phyloP scores from a whole-genome alignment of 805 yeast species.

The Metschnikowia amazonensis region DNA sequence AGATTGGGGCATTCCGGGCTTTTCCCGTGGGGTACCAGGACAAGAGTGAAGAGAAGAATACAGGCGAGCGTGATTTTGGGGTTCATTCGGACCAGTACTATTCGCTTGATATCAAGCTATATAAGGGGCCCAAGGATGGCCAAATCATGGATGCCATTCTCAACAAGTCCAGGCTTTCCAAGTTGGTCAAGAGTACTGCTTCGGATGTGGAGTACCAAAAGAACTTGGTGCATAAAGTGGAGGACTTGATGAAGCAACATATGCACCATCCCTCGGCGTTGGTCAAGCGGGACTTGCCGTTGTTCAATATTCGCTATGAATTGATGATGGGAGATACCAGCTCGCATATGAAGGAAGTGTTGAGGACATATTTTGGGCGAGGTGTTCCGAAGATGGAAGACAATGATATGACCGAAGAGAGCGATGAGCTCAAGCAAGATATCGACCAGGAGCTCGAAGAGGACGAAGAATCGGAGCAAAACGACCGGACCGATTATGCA shows the following conservation, averaged over 20 bases:
- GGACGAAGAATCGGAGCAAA: slow-evolving; percentile 6
- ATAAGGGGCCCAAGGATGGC: slow-evolving; percentile 50
- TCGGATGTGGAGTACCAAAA: slow-evolving; percentile 5
- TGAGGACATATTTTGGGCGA: slow-evolving; percentile 12
- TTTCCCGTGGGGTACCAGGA: slow-evolving; percentile 37
- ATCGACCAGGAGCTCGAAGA: slow-evolving; percentile 15
- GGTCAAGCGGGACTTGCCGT: not conserved
- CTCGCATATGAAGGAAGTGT: not conserved
- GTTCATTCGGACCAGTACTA: slow-evolving; percentile 69
- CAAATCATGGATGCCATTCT: slow-evolving; percentile 28
- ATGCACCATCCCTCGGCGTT: not conserved
- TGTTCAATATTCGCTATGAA: slow-evolving; percentile 7
- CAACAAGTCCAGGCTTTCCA: slow-evolving; percentile 24
- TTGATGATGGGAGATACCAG: not conserved
- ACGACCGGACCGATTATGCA: slow-evolving; percentile 4
- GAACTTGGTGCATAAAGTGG: slow-evolving; percentile 4
- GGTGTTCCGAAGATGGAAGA: not conserved
- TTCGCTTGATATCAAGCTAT: slow-evolving; percentile 57
- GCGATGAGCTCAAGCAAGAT: slow-evolving; percentile 20
- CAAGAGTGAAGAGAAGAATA: slow-evolving; percentile 4
- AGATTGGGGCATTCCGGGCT: slow-evolving; percentile 87
- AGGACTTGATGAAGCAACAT: not conserved
- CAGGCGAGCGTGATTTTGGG: slow-evolving; percentile 53
- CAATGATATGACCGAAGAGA: slow-evolving; percentile 8
- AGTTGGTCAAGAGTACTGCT: slow-evolving; percentile 9